These are phyloP conservation scores for Candida ovalis DNA, from an alignment of 805 yeast genomes.

Conservation along the genomic window DNA sequence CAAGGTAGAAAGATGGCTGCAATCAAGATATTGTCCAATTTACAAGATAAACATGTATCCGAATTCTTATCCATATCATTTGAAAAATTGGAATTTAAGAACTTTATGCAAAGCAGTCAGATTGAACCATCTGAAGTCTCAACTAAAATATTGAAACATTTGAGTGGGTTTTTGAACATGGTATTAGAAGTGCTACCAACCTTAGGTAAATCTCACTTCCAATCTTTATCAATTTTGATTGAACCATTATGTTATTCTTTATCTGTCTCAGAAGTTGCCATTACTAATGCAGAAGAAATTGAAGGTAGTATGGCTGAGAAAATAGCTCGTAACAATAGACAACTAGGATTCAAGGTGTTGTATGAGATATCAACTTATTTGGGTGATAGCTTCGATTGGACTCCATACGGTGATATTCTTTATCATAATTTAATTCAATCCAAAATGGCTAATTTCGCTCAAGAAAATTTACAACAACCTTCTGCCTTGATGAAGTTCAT, in stretches of 20 bases:
- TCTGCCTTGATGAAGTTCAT: conserved; percentile 72
- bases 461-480: conserved; percentile 78
- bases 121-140: conserved; percentile 25
- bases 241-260: conserved; percentile 56
- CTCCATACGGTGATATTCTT: conserved; percentile 43
- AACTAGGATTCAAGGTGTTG: conserved; percentile 62
- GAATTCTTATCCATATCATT: conserved; percentile 63
- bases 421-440: conserved; percentile 56
- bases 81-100: conserved; percentile 43
- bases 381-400: conserved; percentile 56
- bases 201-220: conserved; percentile 54
- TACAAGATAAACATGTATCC: conserved; percentile 47
- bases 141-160: conserved; percentile 40
- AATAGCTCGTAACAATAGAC: conserved; percentile 58
- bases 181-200: conserved; percentile 51
- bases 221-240: conserved; percentile 46
- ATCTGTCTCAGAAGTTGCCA: conserved; percentile 46
- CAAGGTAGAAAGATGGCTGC: conserved; percentile 71
- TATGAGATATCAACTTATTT: conserved; percentile 50
- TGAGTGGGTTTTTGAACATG: conserved; percentile 64
- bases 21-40: conserved; percentile 55
- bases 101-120: conserved; percentile 26
- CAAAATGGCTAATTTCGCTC: conserved; percentile 62
- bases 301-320: conserved; percentile 32
- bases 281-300: conserved; percentile 21